Evolutionary conservation across 495 filamentous ascomycete species (phyloP).

Genomic region (Staphylotrichum tortipilum): DNA sequence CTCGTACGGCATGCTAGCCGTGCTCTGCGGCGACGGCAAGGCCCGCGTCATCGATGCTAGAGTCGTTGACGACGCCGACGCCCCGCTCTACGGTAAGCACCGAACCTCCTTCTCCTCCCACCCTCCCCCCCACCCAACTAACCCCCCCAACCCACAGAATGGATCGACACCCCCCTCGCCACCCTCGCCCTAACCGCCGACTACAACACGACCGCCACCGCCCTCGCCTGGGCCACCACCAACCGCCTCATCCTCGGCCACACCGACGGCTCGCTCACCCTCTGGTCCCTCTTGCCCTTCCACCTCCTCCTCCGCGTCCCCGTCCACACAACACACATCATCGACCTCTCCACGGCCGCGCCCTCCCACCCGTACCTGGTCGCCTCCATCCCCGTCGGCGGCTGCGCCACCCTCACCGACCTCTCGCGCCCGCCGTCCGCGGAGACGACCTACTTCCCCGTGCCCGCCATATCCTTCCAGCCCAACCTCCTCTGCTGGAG

Average conservation of each 20-base stretch:
- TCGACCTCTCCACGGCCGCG: conserved; percentile 41
- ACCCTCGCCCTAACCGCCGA: conserved; percentile 34
- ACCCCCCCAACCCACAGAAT: conserved; percentile 23
- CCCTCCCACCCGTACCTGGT: conserved; percentile 39
- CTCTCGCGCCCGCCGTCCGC: conserved; percentile 35
- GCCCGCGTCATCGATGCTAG: conserved; percentile 34
- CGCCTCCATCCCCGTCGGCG: conserved; percentile 38
- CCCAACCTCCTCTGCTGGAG: conserved; percentile 40
- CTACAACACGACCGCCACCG: conserved; percentile 36
- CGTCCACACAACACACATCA: conserved; percentile 35
- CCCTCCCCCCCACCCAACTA: no score
- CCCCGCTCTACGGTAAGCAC: conserved; percentile 28
- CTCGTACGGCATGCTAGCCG: conserved; percentile 27
- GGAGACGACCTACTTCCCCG: conserved; percentile 39
- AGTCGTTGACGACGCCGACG: conserved; percentile 14
- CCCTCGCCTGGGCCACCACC: conserved; percentile 40
- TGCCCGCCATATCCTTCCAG: conserved; percentile 37
- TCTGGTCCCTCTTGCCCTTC: conserved; percentile 41
- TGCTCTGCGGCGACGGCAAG: conserved; percentile 35
- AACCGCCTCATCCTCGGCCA: conserved; percentile 41
- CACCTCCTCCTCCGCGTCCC: conserved; percentile 31
- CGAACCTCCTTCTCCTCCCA: no score
- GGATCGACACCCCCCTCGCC: conserved; percentile 30
- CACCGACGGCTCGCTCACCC: conserved; percentile 38
- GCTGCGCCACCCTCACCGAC: conserved; percentile 37